Evolutionary conservation across 192 early-diverging fungal genomes (phyloP), one percentile per base, ranked within the genome.

Genomic region (Backusella westeae): DNA sequence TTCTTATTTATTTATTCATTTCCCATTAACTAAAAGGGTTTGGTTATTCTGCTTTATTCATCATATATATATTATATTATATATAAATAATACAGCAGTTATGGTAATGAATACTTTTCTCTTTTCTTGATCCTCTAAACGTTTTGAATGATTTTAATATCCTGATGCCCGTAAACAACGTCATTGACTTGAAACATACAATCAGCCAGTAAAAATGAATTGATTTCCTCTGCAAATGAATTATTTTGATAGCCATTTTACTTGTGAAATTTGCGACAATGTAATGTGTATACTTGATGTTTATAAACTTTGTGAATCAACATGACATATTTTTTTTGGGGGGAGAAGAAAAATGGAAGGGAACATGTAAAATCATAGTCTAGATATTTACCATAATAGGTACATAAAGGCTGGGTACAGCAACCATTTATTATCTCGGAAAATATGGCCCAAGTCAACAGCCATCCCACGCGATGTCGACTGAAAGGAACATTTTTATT

Each of bases 401-500:
- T 9, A 63, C 56, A 63, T 63, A 63, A 63, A 63, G 10, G 12
- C 56, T 63, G 56, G 23, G 26, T 29, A 23, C 56, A 63, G 9
- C 15, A 49, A 6, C 46, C 21, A 12, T 29, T 29, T 63, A 63
- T 63, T 63, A 63, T 26, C 21, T 12, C 56, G 56, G 56, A 63
- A 63, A 63, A 26, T 63, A 29, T 63, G 56, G 26, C 26, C 46
- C 46, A 49, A 49, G 46, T n/a, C 46, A 19, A 49, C 46, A 49
- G 19, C 23, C 56, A 63, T 63, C 56, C 56, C 56, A 63, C 56
- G 56, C 56, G 56, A 63, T 63, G 56, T 63, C 56, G 26, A 63
- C 56, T 63, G 56, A 63, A 63, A 63, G 56, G 56, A 63, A 29
- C 56, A 29, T 63, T 63, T 63, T 44, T 39, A 39, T 39, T 44